Percentiles rank a stretch among this genome's conserved stretches.
Evolutionary conservation across 78 protist genomes (phyloP).

Genomic region (Pigoraptor vietnamica): DNA sequence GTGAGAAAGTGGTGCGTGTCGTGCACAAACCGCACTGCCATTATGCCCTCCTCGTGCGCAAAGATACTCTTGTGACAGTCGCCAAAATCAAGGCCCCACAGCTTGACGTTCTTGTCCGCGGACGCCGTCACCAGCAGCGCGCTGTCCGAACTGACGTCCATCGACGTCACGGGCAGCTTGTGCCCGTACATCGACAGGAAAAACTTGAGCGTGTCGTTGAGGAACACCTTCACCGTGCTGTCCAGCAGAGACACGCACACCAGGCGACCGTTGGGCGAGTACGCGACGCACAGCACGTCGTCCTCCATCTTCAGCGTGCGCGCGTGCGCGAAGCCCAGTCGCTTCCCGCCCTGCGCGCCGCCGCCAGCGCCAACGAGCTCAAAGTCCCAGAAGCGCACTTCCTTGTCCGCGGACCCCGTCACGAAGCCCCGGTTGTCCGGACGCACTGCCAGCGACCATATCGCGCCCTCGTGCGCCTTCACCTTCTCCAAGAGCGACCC

Average conservation of each 20-base stretch:
- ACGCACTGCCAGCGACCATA: conserved; percentile 44
- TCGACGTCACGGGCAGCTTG: conserved; percentile 87
- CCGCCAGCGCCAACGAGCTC: conserved; percentile 39
- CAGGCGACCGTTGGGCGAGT: conserved; percentile 34
- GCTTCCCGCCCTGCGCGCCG: not conserved
- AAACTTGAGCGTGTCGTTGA: conserved; percentile 76
- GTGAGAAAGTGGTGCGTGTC: conserved; percentile 86
- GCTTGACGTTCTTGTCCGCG: conserved; percentile 91
- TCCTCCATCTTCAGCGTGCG: conserved; percentile 64
- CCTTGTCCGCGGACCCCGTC: conserved; percentile 78
- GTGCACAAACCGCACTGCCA: conserved; percentile 61
- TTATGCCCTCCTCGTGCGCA: conserved; percentile 90
- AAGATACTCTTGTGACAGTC: conserved; percentile 63
- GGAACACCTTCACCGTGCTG: conserved; percentile 75
- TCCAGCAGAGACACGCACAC: conserved; percentile 86
- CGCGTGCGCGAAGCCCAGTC: conserved; percentile 27
- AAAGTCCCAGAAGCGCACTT: conserved; percentile 89
- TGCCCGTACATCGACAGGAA: conserved; percentile 94
- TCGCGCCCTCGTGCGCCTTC: conserved; percentile 71
- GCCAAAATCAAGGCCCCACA: conserved; percentile 60
- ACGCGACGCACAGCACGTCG: conserved; percentile 66
- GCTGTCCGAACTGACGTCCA: conserved; percentile 73
- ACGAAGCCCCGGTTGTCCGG: conserved; percentile 61
- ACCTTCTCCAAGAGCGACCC: not conserved
- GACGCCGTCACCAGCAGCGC: conserved; percentile 81